Evolutionary conservation across 495 filamentous ascomycete genomes (phyloP).

Genomic region (Hyphodiscus hymeniophilus): DNA sequence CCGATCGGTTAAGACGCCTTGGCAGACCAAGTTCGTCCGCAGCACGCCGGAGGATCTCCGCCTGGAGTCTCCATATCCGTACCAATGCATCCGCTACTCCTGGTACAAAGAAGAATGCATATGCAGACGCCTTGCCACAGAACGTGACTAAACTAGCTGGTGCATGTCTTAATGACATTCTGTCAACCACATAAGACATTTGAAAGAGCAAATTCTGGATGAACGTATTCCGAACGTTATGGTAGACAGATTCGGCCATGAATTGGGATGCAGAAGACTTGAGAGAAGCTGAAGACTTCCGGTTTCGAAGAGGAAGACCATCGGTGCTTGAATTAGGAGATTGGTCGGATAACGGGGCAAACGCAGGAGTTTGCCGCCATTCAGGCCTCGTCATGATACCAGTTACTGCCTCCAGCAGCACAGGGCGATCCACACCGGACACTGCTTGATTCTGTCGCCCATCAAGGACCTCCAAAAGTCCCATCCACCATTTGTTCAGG

Average conservation of each 20-base stretch:
- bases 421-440: slow-evolving; percentile 69
- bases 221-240: slow-evolving; percentile 91
- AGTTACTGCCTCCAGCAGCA: slow-evolving; percentile 71
- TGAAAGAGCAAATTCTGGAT: slow-evolving; percentile 79
- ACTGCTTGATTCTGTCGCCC: slow-evolving; percentile 55
- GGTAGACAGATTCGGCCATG: slow-evolving; percentile 79
- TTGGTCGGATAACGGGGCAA: slow-evolving; percentile 45
- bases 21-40: slow-evolving; percentile 54
- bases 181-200: slow-evolving; percentile 79
- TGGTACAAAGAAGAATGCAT: slow-evolving; percentile 93
- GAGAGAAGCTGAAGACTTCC: slow-evolving; percentile 41
- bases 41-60: slow-evolving; percentile 59
- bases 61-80: slow-evolving; percentile 67
- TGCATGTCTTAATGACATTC: slow-evolving; percentile 78
- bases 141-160: slow-evolving; percentile 88
- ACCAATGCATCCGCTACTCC: slow-evolving; percentile 82
- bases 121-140: slow-evolving; percentile 88
- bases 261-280: slow-evolving; percentile 65
- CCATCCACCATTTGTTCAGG: slow-evolving; percentile 94
- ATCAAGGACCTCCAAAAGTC: slow-evolving; percentile 77
- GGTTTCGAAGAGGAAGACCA: slow-evolving; percentile 23
- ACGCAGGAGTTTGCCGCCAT: slow-evolving; percentile 70
- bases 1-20: slow-evolving; percentile 31
- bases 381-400: slow-evolving; percentile 89
- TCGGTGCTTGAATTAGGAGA: slow-evolving; percentile 18